Evolutionary conservation across 2,329 filamentous ascomycete genomes (phyloP).

Genomic region (Plenodomus biglobosus): DNA sequence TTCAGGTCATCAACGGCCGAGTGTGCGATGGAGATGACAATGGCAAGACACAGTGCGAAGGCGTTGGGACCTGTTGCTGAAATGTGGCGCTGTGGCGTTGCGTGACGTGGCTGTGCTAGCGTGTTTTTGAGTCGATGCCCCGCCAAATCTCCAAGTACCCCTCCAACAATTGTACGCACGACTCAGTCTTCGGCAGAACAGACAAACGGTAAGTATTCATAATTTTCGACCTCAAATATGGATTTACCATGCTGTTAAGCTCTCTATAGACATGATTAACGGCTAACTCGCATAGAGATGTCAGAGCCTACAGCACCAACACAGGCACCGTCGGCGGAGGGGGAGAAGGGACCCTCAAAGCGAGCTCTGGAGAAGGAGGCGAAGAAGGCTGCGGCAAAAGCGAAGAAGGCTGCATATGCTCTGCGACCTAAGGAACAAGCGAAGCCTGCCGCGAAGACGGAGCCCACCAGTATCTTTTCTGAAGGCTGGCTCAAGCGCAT

Average conservation of each 20-base stretch:
- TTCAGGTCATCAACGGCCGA: no score
- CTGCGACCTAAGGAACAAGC: slow-evolving; percentile 45
- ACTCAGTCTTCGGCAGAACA: not conserved
- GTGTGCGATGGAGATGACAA: no score
- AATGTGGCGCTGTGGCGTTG: not conserved
- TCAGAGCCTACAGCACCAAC: slow-evolving; percentile 21
- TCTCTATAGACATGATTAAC: not conserved
- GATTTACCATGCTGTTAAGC: no score
- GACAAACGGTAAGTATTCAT: not conserved
- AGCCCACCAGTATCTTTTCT: slow-evolving; percentile 47
- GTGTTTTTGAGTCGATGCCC: not conserved
- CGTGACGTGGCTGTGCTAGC: not conserved
- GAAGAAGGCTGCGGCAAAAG: slow-evolving; percentile 52
- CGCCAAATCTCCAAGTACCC: not conserved
- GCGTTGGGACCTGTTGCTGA: no score
- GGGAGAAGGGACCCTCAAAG: slow-evolving; percentile 49
- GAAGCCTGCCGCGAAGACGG: slow-evolving; percentile 29
- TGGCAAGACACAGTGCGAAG: no score
- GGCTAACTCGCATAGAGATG: slow-evolving; percentile 15
- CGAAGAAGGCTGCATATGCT: slow-evolving; percentile 48
- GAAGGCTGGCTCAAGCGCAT: slow-evolving; percentile 54
- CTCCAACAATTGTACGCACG: not conserved
- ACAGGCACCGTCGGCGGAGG: slow-evolving; percentile 23
- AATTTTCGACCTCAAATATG: no score
- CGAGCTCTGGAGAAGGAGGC: slow-evolving; percentile 53